Evolutionary conservation across 345 rosid species (phyloP), one percentile per base, ranked within the genome.

Genomic region (Xanthoceras sorbifolium): DNA sequence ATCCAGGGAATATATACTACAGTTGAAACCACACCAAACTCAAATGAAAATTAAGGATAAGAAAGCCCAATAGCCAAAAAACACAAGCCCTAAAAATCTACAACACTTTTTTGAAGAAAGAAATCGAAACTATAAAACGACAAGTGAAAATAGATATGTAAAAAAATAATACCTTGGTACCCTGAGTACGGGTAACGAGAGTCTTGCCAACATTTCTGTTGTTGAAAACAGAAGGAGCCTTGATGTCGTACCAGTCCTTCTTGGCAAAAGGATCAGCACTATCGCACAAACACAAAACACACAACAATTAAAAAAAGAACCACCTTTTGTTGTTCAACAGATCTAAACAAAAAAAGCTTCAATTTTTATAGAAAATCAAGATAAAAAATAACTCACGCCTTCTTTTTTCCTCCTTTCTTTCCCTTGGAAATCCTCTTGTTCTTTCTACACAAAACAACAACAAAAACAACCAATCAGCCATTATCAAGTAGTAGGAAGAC

Each of bases 361-460:
- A 9, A 40, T 57, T 14, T 6, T n/a, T 48, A 48, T 17, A 57
- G 62, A 20, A 17, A 38, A 31, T 40, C 9, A 1, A 17, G 5
- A 32, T 6, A 18, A 46, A 42, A 2, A 66, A 7, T 0, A 36
- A 84, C 94, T 93, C 76, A 93, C 98, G 86, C 85, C 87, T 96
- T 96, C 97, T 96, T 96, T 86, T 96, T 92, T 29, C 99, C 90
- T 69, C 98, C 98, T 82, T 92, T 96, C 90, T 91, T 92, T 32
- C 99, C 97, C 89, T 93, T 96, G 2, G 99, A 96, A 83, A 96
- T 93, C 82, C 97, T 78, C 94, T 96, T 96, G 92, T 96, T 92
- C 89, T 96, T 93, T 74, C 98, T 72, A 42, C 63, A 52, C 11
- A 42, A 70, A 20, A 31, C n/a, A 46, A 42, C 66, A 23, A 77